phyloP scores from a whole-genome alignment of 345 rosid species.

The Clarkia xantiana region DNA sequence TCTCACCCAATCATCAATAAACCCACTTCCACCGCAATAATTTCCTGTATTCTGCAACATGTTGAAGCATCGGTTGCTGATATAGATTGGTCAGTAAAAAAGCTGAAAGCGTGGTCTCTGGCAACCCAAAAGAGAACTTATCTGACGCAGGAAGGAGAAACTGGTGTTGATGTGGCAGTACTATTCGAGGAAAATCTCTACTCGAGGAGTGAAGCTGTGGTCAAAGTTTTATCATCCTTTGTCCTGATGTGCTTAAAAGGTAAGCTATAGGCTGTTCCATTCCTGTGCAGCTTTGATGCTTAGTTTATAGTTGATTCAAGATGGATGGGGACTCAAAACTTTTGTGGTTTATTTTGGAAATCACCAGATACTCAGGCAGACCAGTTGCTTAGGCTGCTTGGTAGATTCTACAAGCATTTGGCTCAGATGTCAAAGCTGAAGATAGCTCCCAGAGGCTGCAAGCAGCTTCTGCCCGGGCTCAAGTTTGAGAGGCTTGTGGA shows the following conservation, averaged over 20 bases:
- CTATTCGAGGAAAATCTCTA: conserved; percentile 43
- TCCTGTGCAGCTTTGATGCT: neutral
- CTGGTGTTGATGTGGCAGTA: conserved; percentile 15
- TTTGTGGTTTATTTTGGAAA: conserved; percentile 3
- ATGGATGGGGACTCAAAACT: conserved; percentile 6
- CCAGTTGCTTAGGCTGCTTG: conserved; percentile 38
- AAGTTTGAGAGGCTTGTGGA: conserved; percentile 67
- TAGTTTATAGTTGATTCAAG: neutral
- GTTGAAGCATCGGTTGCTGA: conserved; percentile 35
- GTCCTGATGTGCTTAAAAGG: conserved; percentile 60
- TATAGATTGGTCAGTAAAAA: conserved; percentile 58
- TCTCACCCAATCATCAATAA: conserved; percentile 34
- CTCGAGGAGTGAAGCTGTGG: conserved; percentile 44
- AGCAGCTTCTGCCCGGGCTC: conserved; percentile 51
- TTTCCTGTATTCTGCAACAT: conserved; percentile 38
- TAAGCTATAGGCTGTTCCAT: conserved; percentile 10
- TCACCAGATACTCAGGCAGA: conserved; percentile 68
- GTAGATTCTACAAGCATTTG: conserved; percentile 59
- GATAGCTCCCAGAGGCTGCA: conserved; percentile 66
- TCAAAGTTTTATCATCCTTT: conserved; percentile 49
- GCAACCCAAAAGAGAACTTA: conserved; percentile 22
- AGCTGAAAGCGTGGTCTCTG: conserved; percentile 30
- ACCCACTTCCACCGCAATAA: conserved; percentile 32
- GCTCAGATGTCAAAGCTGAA: conserved; percentile 61
- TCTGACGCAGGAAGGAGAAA: conserved; percentile 21